Conservation (phyloP, 2,329 filamentous ascomycete genomes). For the Diplodia corticola region DNA sequence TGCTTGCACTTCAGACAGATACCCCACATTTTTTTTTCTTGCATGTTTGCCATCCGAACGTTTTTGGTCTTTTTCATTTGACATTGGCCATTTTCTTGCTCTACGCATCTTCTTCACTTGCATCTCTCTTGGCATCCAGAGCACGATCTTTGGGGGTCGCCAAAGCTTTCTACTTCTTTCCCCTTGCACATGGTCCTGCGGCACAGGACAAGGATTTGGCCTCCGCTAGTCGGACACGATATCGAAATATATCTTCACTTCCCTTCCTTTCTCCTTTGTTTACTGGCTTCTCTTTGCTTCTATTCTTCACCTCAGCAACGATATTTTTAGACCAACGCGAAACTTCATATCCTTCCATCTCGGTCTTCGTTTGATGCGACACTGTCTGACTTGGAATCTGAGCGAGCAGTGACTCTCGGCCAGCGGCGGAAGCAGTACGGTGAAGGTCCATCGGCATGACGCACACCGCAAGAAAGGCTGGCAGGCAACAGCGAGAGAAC, state of each 20-base stretch:
- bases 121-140: neutral
- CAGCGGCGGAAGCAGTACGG: neutral
- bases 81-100: neutral
- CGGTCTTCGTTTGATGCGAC: neutral
- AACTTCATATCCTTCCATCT: neutral
- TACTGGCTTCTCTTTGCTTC: neutral
- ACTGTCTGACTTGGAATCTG: neutral
- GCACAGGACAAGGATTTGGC: neutral
- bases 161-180: neutral
- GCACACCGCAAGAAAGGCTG: neutral
- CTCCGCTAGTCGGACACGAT: conserved; percentile 8
- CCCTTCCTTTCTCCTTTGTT: neutral
- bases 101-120: neutral
- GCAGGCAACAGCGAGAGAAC: neutral
- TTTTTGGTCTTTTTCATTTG: neutral
- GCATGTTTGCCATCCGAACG: neutral
- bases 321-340: neutral
- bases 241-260: neutral
- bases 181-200: neutral
- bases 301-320: neutral
- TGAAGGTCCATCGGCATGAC: neutral
- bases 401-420: neutral
- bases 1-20: conserved; percentile 19
- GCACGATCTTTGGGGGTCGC: neutral
- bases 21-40: conserved; percentile 8